Base-by-base conservation (phyloP, 441 rosid species). In the Bocquillonia castaneifolia region DNA sequence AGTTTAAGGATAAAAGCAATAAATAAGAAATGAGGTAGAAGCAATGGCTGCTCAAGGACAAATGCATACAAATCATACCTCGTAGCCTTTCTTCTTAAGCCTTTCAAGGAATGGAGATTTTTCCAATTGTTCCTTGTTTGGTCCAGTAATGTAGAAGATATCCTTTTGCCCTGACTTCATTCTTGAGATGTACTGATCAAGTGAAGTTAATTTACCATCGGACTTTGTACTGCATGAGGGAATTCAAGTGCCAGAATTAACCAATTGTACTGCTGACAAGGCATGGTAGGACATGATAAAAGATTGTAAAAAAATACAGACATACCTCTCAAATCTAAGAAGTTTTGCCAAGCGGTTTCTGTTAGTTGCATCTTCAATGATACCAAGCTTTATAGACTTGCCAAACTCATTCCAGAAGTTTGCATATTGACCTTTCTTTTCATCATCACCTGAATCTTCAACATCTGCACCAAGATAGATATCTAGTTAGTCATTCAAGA, bases 361-460 rank as follows among this genome's bases (percentile, higher is more conserved):
- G 80, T 93, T 93, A 29, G 90, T 72, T 47, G 96, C 90, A 76
- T 93, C 97, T 83, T 93, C 98, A 67, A 91, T 82, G 64, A 89
- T 91, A 34, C 98, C 97, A 54, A 91, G 96, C 81, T 91, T 93
- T 58, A 91, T 86, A 23, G 96, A 93, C 80, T 91, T 89, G 67
- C 98, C 97, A 74, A 88, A 93, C 76, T 93, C 95, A 71, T 89
- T 91, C 97, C 97, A 91, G 85, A 93, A 89, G 66, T 84, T 91
- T 5, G 88, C 28, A 65, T 93, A 93, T 66, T 89, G 96, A 63
- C 96, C 97, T 77, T 76, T 89, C 86, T 88, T 91, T 81, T 89
- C 95, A 76, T 86, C 82, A 63, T 84, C 93, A 61, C 71, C 58
- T 51, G 87, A 83, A 70, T 83, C 83, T 72, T 86, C 96, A 75